Evolutionary conservation across 2,329 filamentous ascomycete species (phyloP).

Genomic region (Aspergillus puulaauensis): DNA sequence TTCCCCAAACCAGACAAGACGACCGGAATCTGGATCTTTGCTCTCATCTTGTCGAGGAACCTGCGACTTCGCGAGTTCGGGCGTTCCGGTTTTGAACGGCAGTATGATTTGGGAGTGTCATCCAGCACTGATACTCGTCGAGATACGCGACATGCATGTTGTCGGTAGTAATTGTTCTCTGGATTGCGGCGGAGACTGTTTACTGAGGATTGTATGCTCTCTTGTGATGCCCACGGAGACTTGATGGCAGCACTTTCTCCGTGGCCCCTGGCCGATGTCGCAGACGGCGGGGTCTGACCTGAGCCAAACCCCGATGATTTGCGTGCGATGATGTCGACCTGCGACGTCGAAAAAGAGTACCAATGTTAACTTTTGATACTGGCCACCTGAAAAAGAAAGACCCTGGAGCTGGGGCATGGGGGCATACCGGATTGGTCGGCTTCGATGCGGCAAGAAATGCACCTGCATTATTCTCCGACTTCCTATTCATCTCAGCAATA

Average conservation of each 20-base stretch:
- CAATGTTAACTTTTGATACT: neutral
- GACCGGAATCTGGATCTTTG: neutral
- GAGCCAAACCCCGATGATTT: neutral
- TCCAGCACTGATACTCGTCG: neutral
- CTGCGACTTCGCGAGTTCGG: neutral
- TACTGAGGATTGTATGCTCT: neutral
- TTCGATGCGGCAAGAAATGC: neutral
- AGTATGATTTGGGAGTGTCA: neutral
- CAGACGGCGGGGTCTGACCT: neutral
- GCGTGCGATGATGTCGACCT: neutral
- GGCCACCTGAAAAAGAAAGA: neutral
- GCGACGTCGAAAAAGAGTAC: neutral
- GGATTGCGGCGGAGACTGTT: neutral
- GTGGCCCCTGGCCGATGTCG: neutral
- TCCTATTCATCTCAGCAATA: neutral
- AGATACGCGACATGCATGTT: neutral
- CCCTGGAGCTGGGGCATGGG: neutral
- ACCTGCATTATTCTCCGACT: neutral
- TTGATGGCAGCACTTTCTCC: neutral
- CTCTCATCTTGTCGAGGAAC: neutral
- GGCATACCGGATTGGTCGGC: neutral
- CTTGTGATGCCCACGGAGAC: neutral
- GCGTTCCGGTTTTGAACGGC: neutral
- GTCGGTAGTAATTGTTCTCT: constrained; percentile 1
- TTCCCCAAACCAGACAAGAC: neutral